A percentile compares a stretch with the other conserved stretches of the same genome.
Conservation (phyloP, 148 eudicot genomes). For the Rheum nobile region DNA sequence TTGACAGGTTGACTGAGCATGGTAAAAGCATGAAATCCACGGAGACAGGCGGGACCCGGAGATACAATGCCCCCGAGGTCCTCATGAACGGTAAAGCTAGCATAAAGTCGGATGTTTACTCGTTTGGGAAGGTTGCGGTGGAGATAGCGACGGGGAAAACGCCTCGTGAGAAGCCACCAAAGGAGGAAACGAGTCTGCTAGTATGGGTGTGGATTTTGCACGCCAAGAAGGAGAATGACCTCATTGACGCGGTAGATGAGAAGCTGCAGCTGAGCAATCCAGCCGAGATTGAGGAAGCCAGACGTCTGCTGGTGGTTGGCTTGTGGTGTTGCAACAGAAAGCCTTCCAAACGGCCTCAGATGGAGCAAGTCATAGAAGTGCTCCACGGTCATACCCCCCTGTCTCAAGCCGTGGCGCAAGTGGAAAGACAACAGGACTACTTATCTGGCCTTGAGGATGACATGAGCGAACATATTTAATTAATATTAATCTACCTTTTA, state of each 20-base stretch:
- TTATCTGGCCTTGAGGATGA: too few species aligned
- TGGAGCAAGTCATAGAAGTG: background rate
- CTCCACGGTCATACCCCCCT: background rate
- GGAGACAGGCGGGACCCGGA: background rate
- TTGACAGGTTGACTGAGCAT: conserved; percentile 6
- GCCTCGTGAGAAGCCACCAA: conserved; percentile 14
- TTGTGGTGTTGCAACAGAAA: background rate
- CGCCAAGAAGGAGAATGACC: too few species aligned
- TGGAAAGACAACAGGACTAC: too few species aligned
- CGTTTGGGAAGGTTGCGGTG: conserved; percentile 8
- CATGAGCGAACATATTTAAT: too few species aligned
- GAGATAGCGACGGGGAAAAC: conserved; percentile 37
- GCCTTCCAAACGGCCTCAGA: background rate
- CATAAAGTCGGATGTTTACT: conserved; percentile 3
- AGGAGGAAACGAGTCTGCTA: too few species aligned
- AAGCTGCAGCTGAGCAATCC: background rate
- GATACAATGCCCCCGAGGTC: conserved; percentile 3
- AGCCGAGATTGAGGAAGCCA: background rate
- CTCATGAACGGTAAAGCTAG: background rate
- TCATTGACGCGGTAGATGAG: background rate
- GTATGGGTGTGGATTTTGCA: background rate
- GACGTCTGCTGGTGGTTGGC: background rate
- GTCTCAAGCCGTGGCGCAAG: background rate
- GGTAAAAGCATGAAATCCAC: background rate
- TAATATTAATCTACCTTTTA: too few species aligned